Evolutionary conservation across 1,284 basidiomycete species (phyloP), one percentile per base, ranked within the genome.

Genomic region (Trichosporon sp.): DNA sequence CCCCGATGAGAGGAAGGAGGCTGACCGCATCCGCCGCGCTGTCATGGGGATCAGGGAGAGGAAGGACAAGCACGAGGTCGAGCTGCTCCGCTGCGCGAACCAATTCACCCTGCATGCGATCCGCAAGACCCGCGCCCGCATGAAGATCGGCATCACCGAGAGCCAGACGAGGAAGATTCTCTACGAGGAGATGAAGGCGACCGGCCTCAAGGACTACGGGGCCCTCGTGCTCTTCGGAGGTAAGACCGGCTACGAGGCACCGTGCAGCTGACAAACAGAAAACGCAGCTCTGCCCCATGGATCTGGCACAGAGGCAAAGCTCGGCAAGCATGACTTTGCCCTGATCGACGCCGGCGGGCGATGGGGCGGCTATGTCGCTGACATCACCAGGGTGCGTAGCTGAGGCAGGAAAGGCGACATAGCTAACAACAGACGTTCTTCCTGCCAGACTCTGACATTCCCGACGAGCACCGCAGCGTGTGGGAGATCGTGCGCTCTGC

Each of bases 271-370:
- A 64, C 18, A 23, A 9, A 15, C 68, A 92, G 92, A 90, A 73
- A 91, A 93, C 73, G 92, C 92, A 1, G 92, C 92, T 0, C 86
- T 93, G 21, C 92, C 92, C 2, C 92, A 95, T 78, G 93, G 92
- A 2, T 86, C 86, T 29, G 91, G 91, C 1, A 89, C 88, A 0
- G 89, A 93, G 75, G 87, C 89, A 27, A 76, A 76, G 1, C 85
- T 93, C 3, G 82, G 81, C 1, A 76, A 81, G 64, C 77, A 85
- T 11, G 92, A 95, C 73, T 87, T 92, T 70, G 86, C 89, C 13
- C 85, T 95, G n/a, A 89, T 94, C 68, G 92, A 95, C 78, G 87
- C 88, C 65, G 90, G 88, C 5, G 91, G 88, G 1, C 83, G 85
- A 8, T 85, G 93, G 65, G 87, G 91, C 75, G 91, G 89, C 1